Percentiles rank a stretch among this genome's conserved stretches.
These are phyloP conservation scores for Hypoxylon sp. DNA, from an alignment of 2,329 filamentous ascomycete species.

Conservation along the genomic window DNA sequence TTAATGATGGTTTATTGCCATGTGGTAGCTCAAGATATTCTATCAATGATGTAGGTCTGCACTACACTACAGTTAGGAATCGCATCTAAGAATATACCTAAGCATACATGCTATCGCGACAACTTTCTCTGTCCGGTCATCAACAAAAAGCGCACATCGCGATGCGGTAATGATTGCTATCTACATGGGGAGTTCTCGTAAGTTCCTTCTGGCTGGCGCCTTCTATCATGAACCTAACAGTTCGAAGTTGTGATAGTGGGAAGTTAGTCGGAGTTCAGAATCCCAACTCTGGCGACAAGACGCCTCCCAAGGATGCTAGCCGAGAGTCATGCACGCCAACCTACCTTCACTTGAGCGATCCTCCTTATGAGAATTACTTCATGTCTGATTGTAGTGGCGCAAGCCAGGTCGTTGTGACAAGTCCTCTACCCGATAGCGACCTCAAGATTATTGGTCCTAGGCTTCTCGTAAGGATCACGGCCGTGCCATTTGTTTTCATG, in stretches of 20 bases:
- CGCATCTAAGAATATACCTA: constrained; percentile 12
- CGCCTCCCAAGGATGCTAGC: constrained; percentile 10
- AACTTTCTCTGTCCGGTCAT: constrained; percentile 53
- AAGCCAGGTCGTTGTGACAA: constrained; percentile 73
- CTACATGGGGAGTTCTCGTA: constrained; percentile 49
- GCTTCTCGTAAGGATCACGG: constrained; percentile 61
- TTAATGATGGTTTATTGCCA: constrained; percentile 37
- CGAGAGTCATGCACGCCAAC: constrained; percentile 36
- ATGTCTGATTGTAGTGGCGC: constrained; percentile 74
- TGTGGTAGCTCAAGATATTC: constrained; percentile 47
- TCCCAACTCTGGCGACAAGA: constrained; percentile 6
- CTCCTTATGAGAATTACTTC: constrained; percentile 76
- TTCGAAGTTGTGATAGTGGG: constrained; percentile 32
- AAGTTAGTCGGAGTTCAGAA: constrained; percentile 24
- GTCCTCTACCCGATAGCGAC: constrained; percentile 67
- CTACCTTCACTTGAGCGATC: constrained; percentile 63
- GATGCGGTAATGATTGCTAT: constrained; percentile 51
- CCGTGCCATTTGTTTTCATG: not conserved
- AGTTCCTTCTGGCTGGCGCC: constrained; percentile 1
- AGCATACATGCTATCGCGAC: constrained; percentile 50
- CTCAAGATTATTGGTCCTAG: constrained; percentile 69
- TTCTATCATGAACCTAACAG: constrained; percentile 7
- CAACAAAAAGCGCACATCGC: constrained; percentile 48
- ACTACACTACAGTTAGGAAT: not conserved
- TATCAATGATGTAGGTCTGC: constrained; percentile 44